These are phyloP conservation scores for Sporisorium reilianum DNA, from an alignment of 1,284 basidiomycete species.

Conservation along the genomic window DNA sequence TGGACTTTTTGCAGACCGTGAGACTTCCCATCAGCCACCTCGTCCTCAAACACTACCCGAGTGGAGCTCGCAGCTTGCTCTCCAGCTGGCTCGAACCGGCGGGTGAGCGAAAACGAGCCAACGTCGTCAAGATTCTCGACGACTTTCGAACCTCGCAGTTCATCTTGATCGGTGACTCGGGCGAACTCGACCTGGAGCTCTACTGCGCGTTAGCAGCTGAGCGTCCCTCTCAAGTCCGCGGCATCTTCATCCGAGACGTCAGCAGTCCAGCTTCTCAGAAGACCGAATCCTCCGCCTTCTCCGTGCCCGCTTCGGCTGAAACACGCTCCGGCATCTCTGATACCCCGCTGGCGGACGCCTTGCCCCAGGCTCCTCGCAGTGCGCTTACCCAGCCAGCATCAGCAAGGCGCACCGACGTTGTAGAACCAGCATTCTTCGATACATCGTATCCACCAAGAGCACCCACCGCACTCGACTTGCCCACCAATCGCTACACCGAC, in stretches of 20 bases:
- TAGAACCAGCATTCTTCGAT: slow-evolving; percentile 29
- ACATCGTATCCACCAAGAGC: slow-evolving; percentile 38
- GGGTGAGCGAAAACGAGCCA: slow-evolving; percentile 54
- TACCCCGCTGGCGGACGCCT: background rate
- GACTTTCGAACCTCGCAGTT: slow-evolving; percentile 56
- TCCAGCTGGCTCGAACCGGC: slow-evolving; percentile 60
- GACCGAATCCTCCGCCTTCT: slow-evolving; percentile 8
- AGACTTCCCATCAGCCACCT: slow-evolving; percentile 76
- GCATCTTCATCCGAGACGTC: slow-evolving; percentile 65
- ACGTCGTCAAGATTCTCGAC: slow-evolving; percentile 52
- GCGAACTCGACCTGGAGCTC: slow-evolving; percentile 66
- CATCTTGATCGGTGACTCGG: slow-evolving; percentile 64
- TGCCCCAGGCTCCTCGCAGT: slow-evolving; percentile 29
- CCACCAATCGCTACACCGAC: slow-evolving; percentile 17
- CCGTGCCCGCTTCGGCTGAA: background rate
- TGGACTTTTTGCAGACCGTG: slow-evolving; percentile 81
- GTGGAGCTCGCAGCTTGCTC: slow-evolving; percentile 48
- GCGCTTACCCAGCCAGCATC: slow-evolving; percentile 27
- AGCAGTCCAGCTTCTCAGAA: slow-evolving; percentile 20
- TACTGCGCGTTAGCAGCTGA: slow-evolving; percentile 61
- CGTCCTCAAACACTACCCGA: slow-evolving; percentile 56
- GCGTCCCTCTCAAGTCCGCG: slow-evolving; percentile 56
- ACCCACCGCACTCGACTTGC: slow-evolving; percentile 25
- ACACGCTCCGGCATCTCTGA: background rate
- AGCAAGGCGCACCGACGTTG: slow-evolving; percentile 8